Conservation (phyloP, 371 early-diverging fungal species). For the Amoeboaphelidium protococcarum region DNA sequence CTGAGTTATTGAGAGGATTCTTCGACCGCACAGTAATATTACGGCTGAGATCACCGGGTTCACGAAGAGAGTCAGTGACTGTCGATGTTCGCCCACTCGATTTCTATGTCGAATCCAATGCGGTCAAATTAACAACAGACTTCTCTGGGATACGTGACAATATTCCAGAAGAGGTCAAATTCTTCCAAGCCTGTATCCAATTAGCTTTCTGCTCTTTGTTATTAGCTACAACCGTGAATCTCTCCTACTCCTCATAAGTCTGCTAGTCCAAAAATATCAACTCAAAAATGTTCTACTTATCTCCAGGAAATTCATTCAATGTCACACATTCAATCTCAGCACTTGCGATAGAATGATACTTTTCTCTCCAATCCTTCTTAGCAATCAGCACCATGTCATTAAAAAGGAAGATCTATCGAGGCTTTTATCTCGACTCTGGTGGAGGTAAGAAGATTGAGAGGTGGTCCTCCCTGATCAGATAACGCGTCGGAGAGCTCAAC, state of each 20-base stretch:
- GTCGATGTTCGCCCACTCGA: no score
- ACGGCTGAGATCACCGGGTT: no score
- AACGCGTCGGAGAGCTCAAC: slow-evolving; percentile 15
- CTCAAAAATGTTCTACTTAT: background rate
- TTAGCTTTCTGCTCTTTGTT: background rate
- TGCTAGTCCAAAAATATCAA: background rate
- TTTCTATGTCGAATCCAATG: no score
- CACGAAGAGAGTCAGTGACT: no score
- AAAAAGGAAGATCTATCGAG: slow-evolving; percentile 17
- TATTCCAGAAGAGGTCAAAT: no score
- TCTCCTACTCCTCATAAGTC: background rate
- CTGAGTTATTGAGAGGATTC: no score
- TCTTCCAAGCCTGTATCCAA: background rate
- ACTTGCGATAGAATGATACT: slow-evolving; percentile 3
- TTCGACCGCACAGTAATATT: no score
- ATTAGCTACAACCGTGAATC: background rate
- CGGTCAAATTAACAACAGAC: no score
- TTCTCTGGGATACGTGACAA: no score
- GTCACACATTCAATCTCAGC: background rate
- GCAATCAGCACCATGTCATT: slow-evolving; percentile 20
- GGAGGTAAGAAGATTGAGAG: slow-evolving; percentile 6
- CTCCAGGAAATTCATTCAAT: background rate
- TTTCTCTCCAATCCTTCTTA: slow-evolving; percentile 20
- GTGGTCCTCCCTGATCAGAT: slow-evolving; percentile 18
- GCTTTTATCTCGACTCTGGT: slow-evolving; percentile 8